Conservation (phyloP, 129 eudicot species). For the Flaveria trinervia region DNA sequence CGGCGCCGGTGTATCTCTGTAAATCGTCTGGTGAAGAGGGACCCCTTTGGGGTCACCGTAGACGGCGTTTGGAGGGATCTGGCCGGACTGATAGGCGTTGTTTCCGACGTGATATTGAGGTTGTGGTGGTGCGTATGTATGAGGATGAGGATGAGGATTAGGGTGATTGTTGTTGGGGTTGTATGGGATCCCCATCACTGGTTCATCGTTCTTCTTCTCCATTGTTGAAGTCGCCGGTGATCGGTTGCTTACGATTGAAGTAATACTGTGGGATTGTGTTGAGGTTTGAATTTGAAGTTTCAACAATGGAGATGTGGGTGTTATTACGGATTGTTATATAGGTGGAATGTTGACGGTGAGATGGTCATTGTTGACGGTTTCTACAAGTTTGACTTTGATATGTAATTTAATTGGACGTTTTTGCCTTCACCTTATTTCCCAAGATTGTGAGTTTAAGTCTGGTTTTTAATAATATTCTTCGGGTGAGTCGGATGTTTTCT, state of each 20-base stretch:
- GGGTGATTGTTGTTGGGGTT: constrained; percentile 35
- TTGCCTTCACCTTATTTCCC: no score
- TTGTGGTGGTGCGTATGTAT: neutral
- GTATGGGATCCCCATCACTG: constrained; percentile 82
- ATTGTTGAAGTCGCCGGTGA: constrained; percentile 6
- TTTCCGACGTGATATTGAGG: constrained; percentile 10
- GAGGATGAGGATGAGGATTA: neutral
- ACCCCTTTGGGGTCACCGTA: constrained; percentile 81
- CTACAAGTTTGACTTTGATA: constrained; percentile 17
- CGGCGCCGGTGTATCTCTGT: constrained; percentile 93
- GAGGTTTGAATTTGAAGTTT: neutral
- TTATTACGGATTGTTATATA: constrained; percentile 16
- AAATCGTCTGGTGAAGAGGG: constrained; percentile 84
- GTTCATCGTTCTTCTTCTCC: constrained; percentile 47
- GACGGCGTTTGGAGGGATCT: constrained; percentile 75
- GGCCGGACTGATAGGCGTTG: constrained; percentile 64
- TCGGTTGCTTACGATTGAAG: neutral
- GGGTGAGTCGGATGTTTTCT: no score
- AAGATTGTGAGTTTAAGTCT: no score
- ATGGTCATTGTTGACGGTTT: constrained; percentile 25
- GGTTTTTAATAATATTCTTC: no score
- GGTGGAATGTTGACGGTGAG: constrained; percentile 15
- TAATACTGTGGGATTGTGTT: neutral
- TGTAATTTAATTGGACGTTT: no score
- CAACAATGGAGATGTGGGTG: neutral